A percentile compares a stretch with the other conserved stretches of the same genome.
Conservation (phyloP, 1,139 yeast species). For the Suhomyces coccinellae region DNA sequence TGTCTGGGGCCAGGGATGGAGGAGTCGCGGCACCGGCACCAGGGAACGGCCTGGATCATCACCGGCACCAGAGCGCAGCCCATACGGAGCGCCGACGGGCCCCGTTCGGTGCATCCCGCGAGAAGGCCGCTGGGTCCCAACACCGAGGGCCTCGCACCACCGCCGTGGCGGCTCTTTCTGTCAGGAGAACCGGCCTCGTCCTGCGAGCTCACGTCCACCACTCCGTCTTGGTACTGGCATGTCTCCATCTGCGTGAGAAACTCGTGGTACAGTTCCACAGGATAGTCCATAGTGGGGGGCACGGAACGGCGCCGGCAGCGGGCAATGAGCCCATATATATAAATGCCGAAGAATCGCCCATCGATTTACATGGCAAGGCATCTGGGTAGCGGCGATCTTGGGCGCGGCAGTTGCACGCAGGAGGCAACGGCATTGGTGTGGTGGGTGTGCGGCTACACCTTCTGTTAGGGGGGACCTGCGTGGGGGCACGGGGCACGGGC, state of each 20-base stretch:
- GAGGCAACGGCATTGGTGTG: constrained; percentile 1
- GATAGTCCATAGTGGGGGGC: constrained; percentile 6
- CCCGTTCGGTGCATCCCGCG: no score
- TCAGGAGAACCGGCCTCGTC: no score
- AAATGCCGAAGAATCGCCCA: constrained; percentile 7
- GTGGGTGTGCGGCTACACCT: constrained; percentile 1
- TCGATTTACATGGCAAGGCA: constrained; percentile 7
- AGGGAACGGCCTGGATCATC: no score
- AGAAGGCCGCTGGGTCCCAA: constrained; percentile 1
- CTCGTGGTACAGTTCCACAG: constrained; percentile 33
- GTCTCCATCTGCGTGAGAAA: constrained; percentile 33
- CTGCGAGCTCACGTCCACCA: constrained; percentile 3
- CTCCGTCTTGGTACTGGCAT: constrained; percentile 22
- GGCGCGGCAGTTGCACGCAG: constrained; percentile 4
- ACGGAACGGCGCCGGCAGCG: neutral
- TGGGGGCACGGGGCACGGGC: neutral
- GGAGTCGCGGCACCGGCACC: no score
- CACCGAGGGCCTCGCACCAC: neutral
- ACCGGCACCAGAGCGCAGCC: no score
- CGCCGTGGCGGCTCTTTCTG: no score
- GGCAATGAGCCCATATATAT: neutral
- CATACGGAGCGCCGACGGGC: no score
- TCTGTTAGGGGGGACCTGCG: neutral
- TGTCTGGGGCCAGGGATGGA: no score
- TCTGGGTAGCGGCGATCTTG: constrained; percentile 2